Percentiles rank a stretch among this genome's conserved stretches.
These are phyloP conservation scores for Solanum chiquidenum DNA, from an alignment of 257 asterid genomes.

Conservation along the genomic window DNA sequence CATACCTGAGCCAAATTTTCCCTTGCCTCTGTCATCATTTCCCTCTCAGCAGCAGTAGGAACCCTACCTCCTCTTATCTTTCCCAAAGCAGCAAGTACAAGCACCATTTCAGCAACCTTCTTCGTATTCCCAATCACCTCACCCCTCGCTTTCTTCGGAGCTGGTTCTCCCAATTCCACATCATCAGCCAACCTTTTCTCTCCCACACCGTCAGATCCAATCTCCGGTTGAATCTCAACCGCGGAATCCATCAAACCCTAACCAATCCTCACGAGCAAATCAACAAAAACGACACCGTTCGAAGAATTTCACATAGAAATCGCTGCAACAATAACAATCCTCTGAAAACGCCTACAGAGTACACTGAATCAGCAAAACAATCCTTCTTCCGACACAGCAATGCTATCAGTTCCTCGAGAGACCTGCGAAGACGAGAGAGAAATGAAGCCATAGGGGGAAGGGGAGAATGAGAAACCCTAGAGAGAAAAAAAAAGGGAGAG, in stretches of 20 bases:
- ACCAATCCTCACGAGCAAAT: not conserved
- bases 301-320: not conserved
- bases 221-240: slow-evolving; percentile 1
- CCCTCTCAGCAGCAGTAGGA: slow-evolving; percentile 75
- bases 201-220: slow-evolving; percentile 35
- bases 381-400: not conserved
- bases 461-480: not conserved
- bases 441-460: slow-evolving; percentile 26
- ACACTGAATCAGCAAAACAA: not conserved
- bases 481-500: not conserved
- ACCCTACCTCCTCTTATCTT: slow-evolving; percentile 86
- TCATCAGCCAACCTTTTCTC: slow-evolving; percentile 54
- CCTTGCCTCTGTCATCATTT: slow-evolving; percentile 69
- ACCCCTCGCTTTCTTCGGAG: slow-evolving; percentile 16
- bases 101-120: slow-evolving; percentile 86
- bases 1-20: slow-evolving; percentile 57
- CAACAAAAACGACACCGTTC: slow-evolving; percentile 26
- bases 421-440: slow-evolving; percentile 46
- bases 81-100: slow-evolving; percentile 90
- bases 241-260: slow-evolving; percentile 21
- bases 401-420: not conserved
- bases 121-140: slow-evolving; percentile 28
- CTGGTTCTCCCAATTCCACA: slow-evolving; percentile 14
- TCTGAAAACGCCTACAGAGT: not conserved
- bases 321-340: not conserved